Evolutionary conservation across 2,329 filamentous ascomycete species (phyloP).

Genomic region (Aspergillus sp.): DNA sequence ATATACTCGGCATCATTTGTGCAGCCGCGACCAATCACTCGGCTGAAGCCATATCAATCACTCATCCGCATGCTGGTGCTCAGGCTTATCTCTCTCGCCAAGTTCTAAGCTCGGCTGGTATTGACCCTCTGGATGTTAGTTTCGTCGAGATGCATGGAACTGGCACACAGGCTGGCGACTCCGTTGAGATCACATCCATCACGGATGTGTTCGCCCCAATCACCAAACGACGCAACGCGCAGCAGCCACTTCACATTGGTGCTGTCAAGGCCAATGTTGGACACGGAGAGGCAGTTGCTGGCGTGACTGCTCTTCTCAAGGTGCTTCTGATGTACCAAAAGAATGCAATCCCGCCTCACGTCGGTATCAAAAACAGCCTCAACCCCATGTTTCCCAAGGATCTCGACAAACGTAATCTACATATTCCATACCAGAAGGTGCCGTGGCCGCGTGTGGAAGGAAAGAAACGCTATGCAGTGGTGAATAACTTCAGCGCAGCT

Average conservation of each 20-base stretch:
- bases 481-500: slow-evolving; percentile 72
- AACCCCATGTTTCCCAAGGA: slow-evolving; percentile 38
- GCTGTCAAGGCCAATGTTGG: slow-evolving; percentile 43
- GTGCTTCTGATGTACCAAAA: slow-evolving; percentile 68
- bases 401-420: slow-evolving; percentile 33
- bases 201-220: slow-evolving; percentile 56
- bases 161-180: slow-evolving; percentile 45
- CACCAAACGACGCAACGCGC: slow-evolving; percentile 56
- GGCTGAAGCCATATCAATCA: slow-evolving; percentile 52
- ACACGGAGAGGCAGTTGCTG: slow-evolving; percentile 52
- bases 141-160: slow-evolving; percentile 49
- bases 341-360: slow-evolving; percentile 66
- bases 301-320: slow-evolving; percentile 57
- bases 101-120: slow-evolving; percentile 42
- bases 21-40: slow-evolving; percentile 51
- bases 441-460: slow-evolving; percentile 29
- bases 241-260: slow-evolving; percentile 34
- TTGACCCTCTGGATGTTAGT: slow-evolving; percentile 42
- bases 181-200: slow-evolving; percentile 43
- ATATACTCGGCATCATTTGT: slow-evolving; percentile 49
- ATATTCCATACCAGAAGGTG: slow-evolving; percentile 49
- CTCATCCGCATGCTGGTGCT: slow-evolving; percentile 46
- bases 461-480: slow-evolving; percentile 42
- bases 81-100: slow-evolving; percentile 43
- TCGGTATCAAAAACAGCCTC: slow-evolving; percentile 63